Percentiles rank a stretch among this genome's conserved stretches.
phyloP scores from a whole-genome alignment of 495 filamentous ascomycete species.

The Talaromyces nanjingensis region DNA sequence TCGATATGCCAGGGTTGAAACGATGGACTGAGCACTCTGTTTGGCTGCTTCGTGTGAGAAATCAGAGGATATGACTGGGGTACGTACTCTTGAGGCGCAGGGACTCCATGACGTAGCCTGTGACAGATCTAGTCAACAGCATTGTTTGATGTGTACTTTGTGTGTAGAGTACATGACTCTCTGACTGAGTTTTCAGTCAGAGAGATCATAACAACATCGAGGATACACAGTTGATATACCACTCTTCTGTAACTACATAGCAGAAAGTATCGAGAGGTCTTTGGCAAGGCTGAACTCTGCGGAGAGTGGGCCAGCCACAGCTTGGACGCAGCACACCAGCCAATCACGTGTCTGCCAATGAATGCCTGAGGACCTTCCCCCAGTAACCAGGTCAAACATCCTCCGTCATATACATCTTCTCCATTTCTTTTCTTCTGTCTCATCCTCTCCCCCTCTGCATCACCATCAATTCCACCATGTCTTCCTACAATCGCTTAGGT shows the following conservation, averaged over 20 bases:
- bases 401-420: background rate
- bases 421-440: background rate
- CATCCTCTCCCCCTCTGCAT: background rate
- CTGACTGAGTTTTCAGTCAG: background rate
- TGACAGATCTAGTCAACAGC: background rate
- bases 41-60: background rate
- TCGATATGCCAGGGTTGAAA: background rate
- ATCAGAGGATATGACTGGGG: background rate
- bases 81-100: background rate
- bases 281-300: background rate
- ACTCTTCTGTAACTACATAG: background rate
- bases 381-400: conserved; percentile 1
- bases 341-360: background rate
- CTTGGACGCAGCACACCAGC: background rate
- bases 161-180: background rate
- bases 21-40: background rate
- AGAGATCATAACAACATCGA: background rate
- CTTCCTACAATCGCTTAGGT: conserved; percentile 69
- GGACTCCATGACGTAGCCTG: background rate
- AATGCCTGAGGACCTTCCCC: background rate
- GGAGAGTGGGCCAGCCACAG: background rate
- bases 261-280: background rate
- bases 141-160: background rate
- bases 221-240: no score
- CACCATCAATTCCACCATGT: conserved; percentile 9